phyloP scores from a whole-genome alignment of 1,284 basidiomycete species.

The Heterobasidion occidentale region DNA sequence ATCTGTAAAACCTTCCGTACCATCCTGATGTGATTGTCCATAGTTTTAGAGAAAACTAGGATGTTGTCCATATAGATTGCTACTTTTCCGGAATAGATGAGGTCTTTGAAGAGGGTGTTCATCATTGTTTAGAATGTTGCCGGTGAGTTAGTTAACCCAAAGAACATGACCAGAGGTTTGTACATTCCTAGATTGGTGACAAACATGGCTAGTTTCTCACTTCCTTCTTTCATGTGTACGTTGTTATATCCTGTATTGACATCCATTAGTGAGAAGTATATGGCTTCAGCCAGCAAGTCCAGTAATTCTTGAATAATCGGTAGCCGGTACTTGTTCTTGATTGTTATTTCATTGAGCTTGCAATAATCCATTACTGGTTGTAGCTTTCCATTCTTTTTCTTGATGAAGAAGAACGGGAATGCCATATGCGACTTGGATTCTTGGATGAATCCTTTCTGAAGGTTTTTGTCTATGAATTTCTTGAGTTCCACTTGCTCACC shows the following conservation, averaged over 20 bases:
- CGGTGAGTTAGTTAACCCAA: neutral
- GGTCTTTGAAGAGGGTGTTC: no score
- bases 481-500: no score
- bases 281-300: slow-evolving; percentile 2
- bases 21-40: neutral
- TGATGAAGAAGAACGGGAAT: no score
- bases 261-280: slow-evolving; percentile 11
- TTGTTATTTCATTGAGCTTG: no score
- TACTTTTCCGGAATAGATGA: neutral
- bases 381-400: no score
- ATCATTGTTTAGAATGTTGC: neutral
- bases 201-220: neutral
- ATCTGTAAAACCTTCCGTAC: neutral
- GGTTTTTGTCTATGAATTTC: no score
- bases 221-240: neutral
- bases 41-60: neutral
- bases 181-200: neutral
- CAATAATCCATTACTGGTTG: no score
- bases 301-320: slow-evolving; percentile 4
- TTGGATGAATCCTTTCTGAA: no score
- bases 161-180: neutral
- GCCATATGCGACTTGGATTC: no score
- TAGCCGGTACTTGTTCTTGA: slow-evolving; percentile 5
- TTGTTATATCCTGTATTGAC: slow-evolving; percentile 1
- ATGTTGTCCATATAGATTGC: neutral